Conservation (phyloP, 371 early-diverging fungal genomes). For the Mortierella sp. region DNA sequence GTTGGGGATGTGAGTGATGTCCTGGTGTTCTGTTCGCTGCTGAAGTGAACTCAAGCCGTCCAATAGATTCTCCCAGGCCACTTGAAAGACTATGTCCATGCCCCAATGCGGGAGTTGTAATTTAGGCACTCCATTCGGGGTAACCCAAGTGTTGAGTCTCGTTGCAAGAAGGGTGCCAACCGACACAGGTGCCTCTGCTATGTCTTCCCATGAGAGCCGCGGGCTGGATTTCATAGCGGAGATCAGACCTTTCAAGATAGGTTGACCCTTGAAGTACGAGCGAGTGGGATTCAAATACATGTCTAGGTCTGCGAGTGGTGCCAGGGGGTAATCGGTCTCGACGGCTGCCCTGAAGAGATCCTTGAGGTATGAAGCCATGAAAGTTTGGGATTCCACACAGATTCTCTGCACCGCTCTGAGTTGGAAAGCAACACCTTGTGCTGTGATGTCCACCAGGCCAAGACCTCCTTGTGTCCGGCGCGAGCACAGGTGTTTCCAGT, state of each 20-base stretch:
- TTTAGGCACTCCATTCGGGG: neutral
- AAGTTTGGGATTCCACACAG: conserved; percentile 1
- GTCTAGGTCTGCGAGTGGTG: neutral
- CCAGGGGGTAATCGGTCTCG: neutral
- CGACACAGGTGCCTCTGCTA: neutral
- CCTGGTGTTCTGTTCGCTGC: neutral
- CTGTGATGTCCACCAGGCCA: conserved; percentile 3
- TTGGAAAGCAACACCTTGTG: neutral
- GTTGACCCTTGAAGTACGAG: neutral
- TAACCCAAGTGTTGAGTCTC: neutral
- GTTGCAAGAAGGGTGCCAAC: conserved; percentile 8
- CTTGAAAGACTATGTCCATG: conserved; percentile 3
- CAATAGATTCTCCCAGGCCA: neutral
- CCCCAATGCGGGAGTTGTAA: conserved; percentile 10
- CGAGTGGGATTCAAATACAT: too few species aligned
- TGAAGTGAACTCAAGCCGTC: conserved; percentile 1
- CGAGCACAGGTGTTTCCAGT: neutral
- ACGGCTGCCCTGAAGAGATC: neutral
- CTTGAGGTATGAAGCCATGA: neutral
- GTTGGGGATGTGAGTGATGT: neutral
- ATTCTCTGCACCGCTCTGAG: conserved; percentile 5
- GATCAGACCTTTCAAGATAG: neutral
- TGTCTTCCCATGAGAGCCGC: neutral
- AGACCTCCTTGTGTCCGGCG: conserved; percentile 7
- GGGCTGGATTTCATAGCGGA: neutral